Evolutionary conservation across 495 filamentous ascomycete species (phyloP).

Genomic region (Hypoxylon lienhwacheense): DNA sequence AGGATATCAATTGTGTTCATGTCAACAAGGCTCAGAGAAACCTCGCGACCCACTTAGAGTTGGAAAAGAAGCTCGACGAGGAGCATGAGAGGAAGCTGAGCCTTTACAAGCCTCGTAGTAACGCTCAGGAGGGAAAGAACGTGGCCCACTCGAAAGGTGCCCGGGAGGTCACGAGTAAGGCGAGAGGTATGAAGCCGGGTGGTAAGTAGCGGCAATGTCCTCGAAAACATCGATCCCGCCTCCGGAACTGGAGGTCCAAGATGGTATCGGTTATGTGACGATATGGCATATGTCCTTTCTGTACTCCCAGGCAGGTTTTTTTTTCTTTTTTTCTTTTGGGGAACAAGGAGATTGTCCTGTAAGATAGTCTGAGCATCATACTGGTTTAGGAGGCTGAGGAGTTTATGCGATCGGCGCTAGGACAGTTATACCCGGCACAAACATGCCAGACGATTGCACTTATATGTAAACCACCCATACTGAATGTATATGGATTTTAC

Average conservation of each 20-base stretch:
- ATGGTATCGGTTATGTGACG: background rate
- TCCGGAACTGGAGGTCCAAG: background rate
- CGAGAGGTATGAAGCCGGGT: conserved; percentile 1
- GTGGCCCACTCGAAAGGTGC: conserved; percentile 1
- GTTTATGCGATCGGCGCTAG: background rate
- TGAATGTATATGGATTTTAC: background rate
- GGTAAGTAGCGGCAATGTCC: conserved; percentile 8
- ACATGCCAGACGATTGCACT: conserved; percentile 8
- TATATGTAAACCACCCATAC: conserved; percentile 1
- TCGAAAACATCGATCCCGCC: background rate
- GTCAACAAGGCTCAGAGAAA: conserved; percentile 47
- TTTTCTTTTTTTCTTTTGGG: too few species aligned
- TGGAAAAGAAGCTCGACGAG: conserved; percentile 36
- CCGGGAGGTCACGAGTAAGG: background rate
- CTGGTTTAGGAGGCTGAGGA: background rate
- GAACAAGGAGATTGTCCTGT: background rate
- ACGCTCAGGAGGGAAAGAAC: conserved; percentile 1
- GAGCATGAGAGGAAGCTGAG: conserved; percentile 12
- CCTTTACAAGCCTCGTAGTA: conserved; percentile 4
- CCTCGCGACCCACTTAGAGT: conserved; percentile 19
- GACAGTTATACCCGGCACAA: background rate
- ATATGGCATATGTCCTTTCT: background rate
- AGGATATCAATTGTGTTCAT: conserved; percentile 53
- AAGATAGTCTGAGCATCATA: conserved; percentile 18
- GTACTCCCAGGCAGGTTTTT: conserved; percentile 1